Base-by-base conservation (phyloP, 257 asterid genomes). In the Solanum tarapatanum region DNA sequence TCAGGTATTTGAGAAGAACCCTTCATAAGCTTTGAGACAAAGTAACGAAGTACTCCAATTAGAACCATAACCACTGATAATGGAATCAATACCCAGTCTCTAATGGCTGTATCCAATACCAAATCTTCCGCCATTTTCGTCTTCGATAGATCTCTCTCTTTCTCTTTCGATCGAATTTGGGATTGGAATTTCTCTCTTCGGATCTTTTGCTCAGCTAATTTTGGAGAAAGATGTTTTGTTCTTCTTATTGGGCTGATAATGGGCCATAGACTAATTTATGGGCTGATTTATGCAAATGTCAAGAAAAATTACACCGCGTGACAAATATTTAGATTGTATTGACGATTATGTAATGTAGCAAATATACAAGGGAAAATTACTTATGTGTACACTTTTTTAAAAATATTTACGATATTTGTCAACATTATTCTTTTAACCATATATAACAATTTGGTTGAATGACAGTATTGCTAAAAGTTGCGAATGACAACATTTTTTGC, bases 71-170 rank as follows among this genome's bases (percentile, higher is more conserved):
- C 84, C 6, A 77, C 94, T 69, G 99, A 97, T 84, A 97, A 80
- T 2, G 99, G 99, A 87, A 95, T 93, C 92, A 97, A 83, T 4
- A 97, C 98, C 99, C 99, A 97, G 90, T 95, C 96, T 93, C 99
- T 95, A 86, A 95, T 97, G 88, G 99, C 98, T 69, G 98, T 95
- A 82, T 95, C 99, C 92, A 97, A 72, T 23, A 97, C 98, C 93
- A 97, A 92, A 94, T 95, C 98, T 85, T 94, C 99, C 91, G 98
- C 99, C 99, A 97, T 95, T 66, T 89, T 80, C 33, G 28, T 10
- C 48, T 74, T 74, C 3, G 21, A 75, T 70, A 17, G 77, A 70
- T 70, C 37, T 68, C 21, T 66, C 35, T 14, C 2, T 60, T 2
- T 62, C 70, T 10, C 28, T 8, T 33, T 28, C 82, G 51, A 79